Evolutionary conservation across 2,329 filamentous ascomycete species (phyloP), one percentile per base, ranked within the genome.

Genomic region (Ilyonectria mors-panacis): DNA sequence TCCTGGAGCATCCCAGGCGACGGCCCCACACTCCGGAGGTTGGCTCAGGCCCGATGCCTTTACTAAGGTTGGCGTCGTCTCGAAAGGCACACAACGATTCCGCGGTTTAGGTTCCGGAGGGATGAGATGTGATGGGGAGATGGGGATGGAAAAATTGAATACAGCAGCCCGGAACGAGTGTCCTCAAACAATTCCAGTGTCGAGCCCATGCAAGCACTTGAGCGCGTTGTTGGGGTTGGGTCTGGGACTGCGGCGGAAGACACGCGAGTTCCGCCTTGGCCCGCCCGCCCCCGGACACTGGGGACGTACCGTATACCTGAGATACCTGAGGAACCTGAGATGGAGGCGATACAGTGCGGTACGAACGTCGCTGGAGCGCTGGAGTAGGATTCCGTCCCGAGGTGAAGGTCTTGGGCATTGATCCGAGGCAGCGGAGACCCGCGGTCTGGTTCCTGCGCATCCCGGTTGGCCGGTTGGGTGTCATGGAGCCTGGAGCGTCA

Each of bases 21-120:
- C 71, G 72, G 74, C 74, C 74, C 74, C 73, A 75, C 72, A 66
- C 71, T 65, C 74, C 74, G 74, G 68, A 66, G 65, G 69, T 67
- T 76, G 68, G 72, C 63, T 71, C 39, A 72, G 67, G 65, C 57
- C 64, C 57, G 45, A 65, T 72, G 68, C n/a, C 55, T 59, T 28
- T 47, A 23, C 30, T 13, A 60, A 59, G 62, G 51, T 69, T 71
- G 69, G 71, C 59, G 69, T 63, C 65, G 61, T 62, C 58, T 73
- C 50, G 39, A 68, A 70, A 69, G 28, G 66, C 68, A 51, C 44
- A 15, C 65, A 57, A 7, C 63, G 56, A 67, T 62, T 67, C 53
- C 45, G 57, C 62, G 62, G 57, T 57, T 45, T 26, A 51, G 37
- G 54, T 58, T 57, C 58, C 45, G 35, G 63, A 61, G 53, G 51